Conservation (phyloP, 176 grass and related monocot species). For the Eremochloa ophiuroides region DNA sequence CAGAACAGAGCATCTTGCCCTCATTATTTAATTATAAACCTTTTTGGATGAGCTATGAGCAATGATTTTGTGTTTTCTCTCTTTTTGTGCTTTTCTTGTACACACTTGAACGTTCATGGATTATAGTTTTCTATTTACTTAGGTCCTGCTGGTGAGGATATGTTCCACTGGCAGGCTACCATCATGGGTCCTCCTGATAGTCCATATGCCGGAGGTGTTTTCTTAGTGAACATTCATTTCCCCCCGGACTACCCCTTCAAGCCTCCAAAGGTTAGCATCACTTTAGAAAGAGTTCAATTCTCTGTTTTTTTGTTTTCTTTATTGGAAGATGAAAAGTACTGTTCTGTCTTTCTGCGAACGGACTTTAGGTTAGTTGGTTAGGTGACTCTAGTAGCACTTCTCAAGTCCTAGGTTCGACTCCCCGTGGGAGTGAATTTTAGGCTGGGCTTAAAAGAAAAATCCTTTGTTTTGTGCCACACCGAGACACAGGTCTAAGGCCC, state of each 20-base stretch:
- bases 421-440: too few relatives aligned
- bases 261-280: slow-evolving; percentile 48
- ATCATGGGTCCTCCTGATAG: slow-evolving; percentile 62
- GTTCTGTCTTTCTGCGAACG: neutral
- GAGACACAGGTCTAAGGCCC: too few relatives aligned
- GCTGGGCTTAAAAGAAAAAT: too few relatives aligned
- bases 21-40: neutral
- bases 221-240: slow-evolving; percentile 61
- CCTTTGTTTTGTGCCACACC: too few relatives aligned
- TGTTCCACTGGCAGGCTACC: slow-evolving; percentile 67
- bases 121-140: slow-evolving; percentile 24
- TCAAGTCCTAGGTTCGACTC: too few relatives aligned
- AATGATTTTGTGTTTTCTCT: neutral
- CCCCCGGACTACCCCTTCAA: slow-evolving; percentile 59
- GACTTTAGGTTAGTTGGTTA: too few relatives aligned
- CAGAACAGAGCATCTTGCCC: neutral
- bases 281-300: neutral
- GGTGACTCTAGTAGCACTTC: too few relatives aligned
- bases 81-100: neutral
- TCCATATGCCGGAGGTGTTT: slow-evolving; percentile 59
- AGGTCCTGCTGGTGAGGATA: slow-evolving; percentile 66
- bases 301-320: neutral
- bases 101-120: neutral
- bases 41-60: neutral
- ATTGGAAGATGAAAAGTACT: neutral